Percentiles rank a stretch among this genome's conserved stretches.
Conservation (phyloP, 177 flowering plant genomes). For the Vitis hybrid region DNA sequence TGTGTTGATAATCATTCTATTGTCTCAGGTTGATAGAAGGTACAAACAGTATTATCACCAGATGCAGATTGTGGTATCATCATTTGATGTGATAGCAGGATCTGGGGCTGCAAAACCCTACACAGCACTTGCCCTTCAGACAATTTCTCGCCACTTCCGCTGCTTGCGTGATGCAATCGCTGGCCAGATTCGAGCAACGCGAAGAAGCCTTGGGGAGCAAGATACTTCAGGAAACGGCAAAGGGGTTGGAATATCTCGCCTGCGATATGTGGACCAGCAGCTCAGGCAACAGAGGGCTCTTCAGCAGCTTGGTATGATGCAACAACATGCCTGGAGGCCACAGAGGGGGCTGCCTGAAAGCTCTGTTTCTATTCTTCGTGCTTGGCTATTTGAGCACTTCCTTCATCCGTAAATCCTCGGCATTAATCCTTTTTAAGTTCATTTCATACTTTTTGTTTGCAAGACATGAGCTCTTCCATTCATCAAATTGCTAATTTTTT, state of each 20-base stretch:
- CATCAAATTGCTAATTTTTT: not conserved
- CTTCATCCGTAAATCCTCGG: slow-evolving; percentile 80
- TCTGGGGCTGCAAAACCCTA: slow-evolving; percentile 89
- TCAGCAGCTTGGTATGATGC: slow-evolving; percentile 94
- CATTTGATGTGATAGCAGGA: slow-evolving; percentile 85
- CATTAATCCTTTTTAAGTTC: not conserved
- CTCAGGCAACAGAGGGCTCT: slow-evolving; percentile 86
- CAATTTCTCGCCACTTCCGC: slow-evolving; percentile 90
- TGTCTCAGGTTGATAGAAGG: slow-evolving; percentile 76
- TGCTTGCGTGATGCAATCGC: slow-evolving; percentile 84
- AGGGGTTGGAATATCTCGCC: slow-evolving; percentile 77
- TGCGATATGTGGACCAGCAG: slow-evolving; percentile 86
- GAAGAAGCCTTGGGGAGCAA: slow-evolving; percentile 76
- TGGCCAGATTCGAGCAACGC: slow-evolving; percentile 58
- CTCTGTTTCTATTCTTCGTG: slow-evolving; percentile 86
- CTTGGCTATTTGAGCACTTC: slow-evolving; percentile 97
- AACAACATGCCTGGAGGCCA: slow-evolving; percentile 95
- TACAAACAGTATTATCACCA: slow-evolving; percentile 92
- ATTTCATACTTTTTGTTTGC: not conserved
- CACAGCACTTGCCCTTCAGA: slow-evolving; percentile 89
- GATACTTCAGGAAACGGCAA: slow-evolving; percentile 47
- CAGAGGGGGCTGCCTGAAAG: slow-evolving; percentile 94
- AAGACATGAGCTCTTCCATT: not conserved
- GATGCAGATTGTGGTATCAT: slow-evolving; percentile 91
- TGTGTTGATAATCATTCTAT: not conserved